A percentile compares a stretch with the other conserved stretches of the same genome.
Evolutionary conservation across 2,329 filamentous ascomycete species (phyloP).

Genomic region (Cephalotrichum gorgonifer): DNA sequence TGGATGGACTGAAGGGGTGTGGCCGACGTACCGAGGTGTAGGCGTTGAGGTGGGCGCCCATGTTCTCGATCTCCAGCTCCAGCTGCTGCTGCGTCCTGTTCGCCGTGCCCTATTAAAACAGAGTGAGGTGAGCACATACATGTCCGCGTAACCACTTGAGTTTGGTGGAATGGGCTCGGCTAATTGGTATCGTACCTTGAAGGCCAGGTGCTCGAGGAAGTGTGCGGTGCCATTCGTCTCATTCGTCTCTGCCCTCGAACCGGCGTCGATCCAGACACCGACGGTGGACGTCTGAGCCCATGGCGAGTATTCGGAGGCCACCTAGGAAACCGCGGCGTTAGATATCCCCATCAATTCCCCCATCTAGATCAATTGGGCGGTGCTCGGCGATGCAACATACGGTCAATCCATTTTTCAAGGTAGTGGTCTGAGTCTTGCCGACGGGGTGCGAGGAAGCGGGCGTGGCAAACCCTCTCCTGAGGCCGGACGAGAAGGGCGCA

Average conservation of each 20-base stretch:
- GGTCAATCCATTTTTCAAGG: constrained; percentile 93
- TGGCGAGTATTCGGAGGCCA: constrained; percentile 95
- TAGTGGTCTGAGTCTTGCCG: constrained; percentile 89
- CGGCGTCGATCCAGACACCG: constrained; percentile 98
- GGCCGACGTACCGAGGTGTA: constrained; percentile 82
- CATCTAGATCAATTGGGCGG: constrained; percentile 15
- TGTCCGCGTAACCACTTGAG: background rate
- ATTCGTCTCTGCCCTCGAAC: constrained; percentile 93
- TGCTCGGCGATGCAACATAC: constrained; percentile 36
- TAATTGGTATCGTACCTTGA: constrained; percentile 71
- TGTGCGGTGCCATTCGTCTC: constrained; percentile 98
- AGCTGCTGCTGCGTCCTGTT: constrained; percentile 94
- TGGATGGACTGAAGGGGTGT: background rate
- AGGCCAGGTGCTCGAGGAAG: constrained; percentile 98
- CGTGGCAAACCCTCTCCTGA: constrained; percentile 83
- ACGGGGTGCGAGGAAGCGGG: constrained; percentile 53
- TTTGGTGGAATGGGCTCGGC: background rate
- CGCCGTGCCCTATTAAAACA: constrained; percentile 61
- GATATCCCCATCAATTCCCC: background rate
- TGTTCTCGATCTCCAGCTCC: constrained; percentile 99
- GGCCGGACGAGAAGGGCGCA: constrained; percentile 67
- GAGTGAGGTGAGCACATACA: constrained; percentile 4
- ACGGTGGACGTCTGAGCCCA: constrained; percentile 98
- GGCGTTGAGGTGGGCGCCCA: constrained; percentile 97
- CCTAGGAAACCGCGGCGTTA: constrained; percentile 40